Evolutionary conservation across 257 asterid genomes (phyloP), one percentile per base, ranked within the genome.

Genomic region (Petunia secreta): DNA sequence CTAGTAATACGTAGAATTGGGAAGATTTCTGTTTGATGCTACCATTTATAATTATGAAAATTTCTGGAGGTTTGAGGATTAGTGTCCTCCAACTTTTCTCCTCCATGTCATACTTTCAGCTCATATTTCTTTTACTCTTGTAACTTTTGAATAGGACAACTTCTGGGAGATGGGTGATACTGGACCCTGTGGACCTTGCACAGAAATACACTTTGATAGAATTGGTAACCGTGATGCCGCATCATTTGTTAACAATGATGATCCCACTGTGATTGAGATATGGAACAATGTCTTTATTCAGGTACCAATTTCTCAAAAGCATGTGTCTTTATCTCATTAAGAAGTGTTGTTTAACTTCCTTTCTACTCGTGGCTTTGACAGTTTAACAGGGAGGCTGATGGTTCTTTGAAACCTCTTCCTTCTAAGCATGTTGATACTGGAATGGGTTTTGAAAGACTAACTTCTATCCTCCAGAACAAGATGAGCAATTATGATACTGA

Each of bases 91-190:
- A 62, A 62, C 67, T 15, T 62, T 62, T 8, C 67, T 36, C 1
- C 41, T 11, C 67, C 80, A 55, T 54, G 13, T 75, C 54, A 25
- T 25, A 25, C 25, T 25, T 25, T 25, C 25, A 25, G 25, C 25
- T 25, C 25, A 25, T 25, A 25, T 25, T 25, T 25, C 25, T 25
- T 25, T 25, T 25, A 25, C 25, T 25, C 25, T 25, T 25, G 25
- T 25, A 25, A 25, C 25, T 44, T 78, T 58, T 82, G 60, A 74
- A 75, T 53, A 95, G 98, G 99, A 96, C 88, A 94, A 96, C 65
- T 96, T 96, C 80, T 96, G 99, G 99, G 99, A 96, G 88, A 96
- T 96, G 99, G 99, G 99, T 69, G 99, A 96, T 87, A 91, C 99
- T 11, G 99, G 99, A 59, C 99, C 99, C 4, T 96, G 99, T 77